These are phyloP conservation scores for Wickerhamiella musiphila DNA, from an alignment of 805 yeast species.

Conservation along the genomic window DNA sequence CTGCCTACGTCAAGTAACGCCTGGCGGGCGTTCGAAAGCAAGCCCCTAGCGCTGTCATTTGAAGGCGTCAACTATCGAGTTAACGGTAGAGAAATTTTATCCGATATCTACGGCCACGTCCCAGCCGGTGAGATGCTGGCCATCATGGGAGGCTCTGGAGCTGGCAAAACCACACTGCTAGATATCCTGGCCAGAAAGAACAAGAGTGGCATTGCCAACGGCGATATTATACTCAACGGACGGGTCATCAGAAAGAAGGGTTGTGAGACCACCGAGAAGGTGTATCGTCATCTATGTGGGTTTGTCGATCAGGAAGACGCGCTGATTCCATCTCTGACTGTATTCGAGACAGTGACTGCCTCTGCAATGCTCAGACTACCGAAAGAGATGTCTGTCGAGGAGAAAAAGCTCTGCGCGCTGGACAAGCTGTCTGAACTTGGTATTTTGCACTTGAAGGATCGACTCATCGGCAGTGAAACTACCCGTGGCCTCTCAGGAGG, in stretches of 20 bases:
- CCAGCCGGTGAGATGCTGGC: constrained; percentile 84
- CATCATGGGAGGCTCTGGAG: constrained; percentile 97
- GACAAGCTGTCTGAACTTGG: constrained; percentile 78
- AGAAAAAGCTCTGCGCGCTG: constrained; percentile 62
- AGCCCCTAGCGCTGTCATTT: constrained; percentile 62
- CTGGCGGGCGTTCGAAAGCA: constrained; percentile 15
- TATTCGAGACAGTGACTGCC: constrained; percentile 84
- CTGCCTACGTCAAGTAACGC: constrained; percentile 9
- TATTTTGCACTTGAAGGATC: constrained; percentile 65
- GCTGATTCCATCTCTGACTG: constrained; percentile 81
- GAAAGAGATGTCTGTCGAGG: constrained; percentile 47
- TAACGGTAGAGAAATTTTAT: constrained; percentile 34
- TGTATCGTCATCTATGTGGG: constrained; percentile 57
- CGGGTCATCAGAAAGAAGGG: constrained; percentile 4
- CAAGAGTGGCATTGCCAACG: constrained; percentile 54
- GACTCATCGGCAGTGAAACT: constrained; percentile 75
- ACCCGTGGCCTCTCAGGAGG: constrained; percentile 90
- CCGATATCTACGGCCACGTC: constrained; percentile 53
- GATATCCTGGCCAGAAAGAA: constrained; percentile 83
- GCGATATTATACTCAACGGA: constrained; percentile 68
- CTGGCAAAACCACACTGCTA: constrained; percentile 87
- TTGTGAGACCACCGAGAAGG: constrained; percentile 17
- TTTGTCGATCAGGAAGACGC: constrained; percentile 95
- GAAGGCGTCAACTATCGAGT: constrained; percentile 47
- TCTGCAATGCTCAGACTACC: constrained; percentile 85